Evolutionary conservation across 768 basidiomycete genomes (phyloP), one percentile per base, ranked within the genome.

Genomic region (Suillus variegatus): DNA sequence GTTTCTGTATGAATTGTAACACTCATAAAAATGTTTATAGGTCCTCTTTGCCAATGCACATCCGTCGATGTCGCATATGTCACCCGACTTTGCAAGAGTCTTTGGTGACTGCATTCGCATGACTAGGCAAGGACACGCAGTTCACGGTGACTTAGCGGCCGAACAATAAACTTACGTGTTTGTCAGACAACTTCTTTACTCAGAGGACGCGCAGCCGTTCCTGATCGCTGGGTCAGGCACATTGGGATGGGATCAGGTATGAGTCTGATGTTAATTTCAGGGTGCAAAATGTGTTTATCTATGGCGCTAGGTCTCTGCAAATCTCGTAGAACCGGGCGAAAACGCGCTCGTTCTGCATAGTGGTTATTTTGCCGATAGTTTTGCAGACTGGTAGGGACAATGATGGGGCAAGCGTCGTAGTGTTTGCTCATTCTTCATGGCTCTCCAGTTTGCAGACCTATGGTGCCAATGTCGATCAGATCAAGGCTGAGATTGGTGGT

Each of bases 21-120:
- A 9, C 36, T 10, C 36, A 38, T 38, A 10, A 38, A 38, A 8
- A 1, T 25, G 16, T 43, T 25, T 52, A 63, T 69, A 91, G 85
- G 95, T 99, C 65, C 89, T 99, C 69, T 89, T 82, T 71, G 95
- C 95, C 72, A 98, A 98, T 82, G 97, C 97, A 0, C 93, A 93
- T 71, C 94, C 95, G 0, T 87, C 90, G 62, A 84, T 95, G 83
- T 92, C 92, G 61, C 96, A 98, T 76, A 88, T 95, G 71, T 91
- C 93, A 35, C 86, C 89, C 14, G 95, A 94, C 40, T 98, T 99
- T 76, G 85, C 94, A 44, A 86, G 90, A 22, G 86, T 93, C 63
- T 94, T 99, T 68, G 93, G 94, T 41, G 92, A 97, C 71, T 92
- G 89, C 76, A 85, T 99, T 68, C 87, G 90, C 61, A 88, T 96